Base-by-base conservation (phyloP, 805 yeast species). In the Candida sphagnicola region DNA sequence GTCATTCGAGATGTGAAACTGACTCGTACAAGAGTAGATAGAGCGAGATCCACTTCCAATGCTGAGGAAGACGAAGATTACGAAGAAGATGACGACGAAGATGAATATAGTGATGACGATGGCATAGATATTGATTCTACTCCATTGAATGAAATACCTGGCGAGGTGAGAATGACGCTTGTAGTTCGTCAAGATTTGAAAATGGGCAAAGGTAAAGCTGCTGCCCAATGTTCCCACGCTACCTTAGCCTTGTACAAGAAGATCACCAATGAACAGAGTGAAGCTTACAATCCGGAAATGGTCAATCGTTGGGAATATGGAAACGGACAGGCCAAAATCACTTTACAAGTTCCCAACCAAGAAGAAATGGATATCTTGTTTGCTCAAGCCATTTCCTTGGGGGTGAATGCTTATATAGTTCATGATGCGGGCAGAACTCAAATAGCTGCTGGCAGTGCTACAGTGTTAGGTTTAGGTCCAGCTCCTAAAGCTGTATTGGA, bases 211-310 rank as follows among this genome's bases (percentile, higher is more conserved):
- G 99, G 99, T 16, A 93, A 93, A 57, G 82, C 86, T 2, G 97
- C 98, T 4, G 99, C 99, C 4, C 99, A 93, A 57, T 91, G 98
- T 61, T 82, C 89, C 28, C 99, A 93, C 65, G 99, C 99, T n/a
- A 95, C 98, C 0, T 72, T 93, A 24, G 90, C 93, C 0, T 79
- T 93, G 49, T 93, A 85, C 62, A 81, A 85, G 52, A 63, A 78
- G 44, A 82, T 84, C 65, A 67, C 76, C 28, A 64, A 71, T 28
- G 73, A 77, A 4, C 55, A 66, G 3, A 67, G 77, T 2, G 73
- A 70, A 4, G 74, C 76, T 4, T 74, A 77, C 45, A 81, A 85
- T 46, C 81, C 87, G 12, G 68, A 67, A 10, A 60, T 84, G 69
- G 72, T 89, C 8, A 60, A 65, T 10, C 70, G 91, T 47, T 93